Evolutionary conservation across 768 basidiomycete species (phyloP).

Genomic region (Suillus brevipes): DNA sequence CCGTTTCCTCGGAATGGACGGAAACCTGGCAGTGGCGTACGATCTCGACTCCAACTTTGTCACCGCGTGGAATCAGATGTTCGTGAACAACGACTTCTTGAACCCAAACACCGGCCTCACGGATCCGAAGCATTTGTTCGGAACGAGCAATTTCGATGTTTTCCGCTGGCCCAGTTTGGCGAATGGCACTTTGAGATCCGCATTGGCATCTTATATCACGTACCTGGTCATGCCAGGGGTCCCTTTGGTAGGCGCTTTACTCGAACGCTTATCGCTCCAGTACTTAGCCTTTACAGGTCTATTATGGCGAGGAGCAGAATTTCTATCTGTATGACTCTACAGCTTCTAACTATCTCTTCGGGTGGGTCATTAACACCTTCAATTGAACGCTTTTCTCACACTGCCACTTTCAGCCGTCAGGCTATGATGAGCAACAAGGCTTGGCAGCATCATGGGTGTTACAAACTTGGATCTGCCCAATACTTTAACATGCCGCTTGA

Average conservation of each 20-base stretch:
- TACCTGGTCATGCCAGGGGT: conserved; percentile 86
- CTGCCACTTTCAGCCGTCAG: conserved; percentile 64
- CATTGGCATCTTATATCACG: conserved; percentile 76
- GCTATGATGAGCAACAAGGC: conserved; percentile 83
- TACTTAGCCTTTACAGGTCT: conserved; percentile 45
- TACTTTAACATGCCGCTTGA: conserved; percentile 94
- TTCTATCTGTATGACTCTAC: conserved; percentile 86
- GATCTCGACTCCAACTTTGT: conserved; percentile 83
- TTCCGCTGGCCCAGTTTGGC: conserved; percentile 91
- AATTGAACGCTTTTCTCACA: conserved; percentile 4
- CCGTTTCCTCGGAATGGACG: conserved; percentile 94
- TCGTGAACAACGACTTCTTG: conserved; percentile 83
- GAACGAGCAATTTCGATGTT: conserved; percentile 92
- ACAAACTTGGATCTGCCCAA: conserved; percentile 84
- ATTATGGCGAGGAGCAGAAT: conserved; percentile 91
- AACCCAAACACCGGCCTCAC: conserved; percentile 63
- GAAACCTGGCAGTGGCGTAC: conserved; percentile 88
- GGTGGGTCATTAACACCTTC: conserved; percentile 43
- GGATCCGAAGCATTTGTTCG: conserved; percentile 89
- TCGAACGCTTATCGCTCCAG: not conserved
- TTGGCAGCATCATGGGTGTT: conserved; percentile 94
- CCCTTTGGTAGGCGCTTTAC: conserved; percentile 50
- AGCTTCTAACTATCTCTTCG: conserved; percentile 91
- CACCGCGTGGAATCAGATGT: conserved; percentile 91
- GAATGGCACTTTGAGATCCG: conserved; percentile 78